phyloP scores from a whole-genome alignment of 2,329 filamentous ascomycete species.

The Cadophora sp. region DNA sequence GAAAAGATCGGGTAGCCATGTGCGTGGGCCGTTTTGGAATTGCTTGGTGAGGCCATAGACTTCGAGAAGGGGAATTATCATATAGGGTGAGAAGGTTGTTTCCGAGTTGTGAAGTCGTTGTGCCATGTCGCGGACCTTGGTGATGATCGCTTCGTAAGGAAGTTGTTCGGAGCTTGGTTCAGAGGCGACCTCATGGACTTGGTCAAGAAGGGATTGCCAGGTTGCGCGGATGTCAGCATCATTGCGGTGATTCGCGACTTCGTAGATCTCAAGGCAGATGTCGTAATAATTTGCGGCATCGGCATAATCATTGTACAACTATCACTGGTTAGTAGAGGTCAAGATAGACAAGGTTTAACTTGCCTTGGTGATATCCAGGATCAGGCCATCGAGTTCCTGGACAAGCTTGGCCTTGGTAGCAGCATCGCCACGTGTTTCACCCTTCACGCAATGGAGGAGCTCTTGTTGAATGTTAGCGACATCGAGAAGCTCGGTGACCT shows the following conservation, averaged over 20 bases:
- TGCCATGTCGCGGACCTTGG: slow-evolving; percentile 68
- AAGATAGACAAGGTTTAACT: slow-evolving; percentile 45
- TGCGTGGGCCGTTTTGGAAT: slow-evolving; percentile 57
- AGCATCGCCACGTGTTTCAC: slow-evolving; percentile 71
- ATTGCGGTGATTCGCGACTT: slow-evolving; percentile 89
- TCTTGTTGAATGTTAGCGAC: slow-evolving; percentile 96
- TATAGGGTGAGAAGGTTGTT: slow-evolving; percentile 68
- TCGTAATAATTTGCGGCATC: slow-evolving; percentile 94
- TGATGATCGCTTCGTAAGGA: slow-evolving; percentile 75
- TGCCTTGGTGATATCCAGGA: slow-evolving; percentile 79
- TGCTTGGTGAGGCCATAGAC: slow-evolving; percentile 65
- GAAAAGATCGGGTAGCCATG: slow-evolving; percentile 64
- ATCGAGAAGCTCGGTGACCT: slow-evolving; percentile 86
- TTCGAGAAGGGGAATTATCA: slow-evolving; percentile 67
- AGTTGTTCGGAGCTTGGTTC: slow-evolving; percentile 50
- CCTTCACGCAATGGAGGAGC: slow-evolving; percentile 76
- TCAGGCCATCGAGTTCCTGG: slow-evolving; percentile 74
- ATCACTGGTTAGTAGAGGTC: slow-evolving; percentile 27
- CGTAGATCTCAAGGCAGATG: slow-evolving; percentile 90
- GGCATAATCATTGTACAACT: slow-evolving; percentile 94
- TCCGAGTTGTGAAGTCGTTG: slow-evolving; percentile 70
- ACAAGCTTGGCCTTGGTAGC: slow-evolving; percentile 71
- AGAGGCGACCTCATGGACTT: slow-evolving; percentile 62
- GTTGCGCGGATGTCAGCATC: slow-evolving; percentile 82
- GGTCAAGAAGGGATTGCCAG: slow-evolving; percentile 82